phyloP scores from a whole-genome alignment of 441 rosid genomes.

The Sinapis alba region DNA sequence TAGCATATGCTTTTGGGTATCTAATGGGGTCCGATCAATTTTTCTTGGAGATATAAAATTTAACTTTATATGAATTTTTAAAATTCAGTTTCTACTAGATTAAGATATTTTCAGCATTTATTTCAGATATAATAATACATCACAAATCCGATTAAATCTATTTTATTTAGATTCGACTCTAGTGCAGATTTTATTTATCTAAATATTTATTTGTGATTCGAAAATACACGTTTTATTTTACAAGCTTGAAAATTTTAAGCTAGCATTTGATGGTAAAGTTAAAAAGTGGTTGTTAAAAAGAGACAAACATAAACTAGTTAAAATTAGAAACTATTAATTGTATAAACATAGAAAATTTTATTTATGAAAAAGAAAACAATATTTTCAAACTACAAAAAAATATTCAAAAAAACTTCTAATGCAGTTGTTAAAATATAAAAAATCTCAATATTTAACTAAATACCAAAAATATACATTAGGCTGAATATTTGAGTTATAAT shows the following conservation, averaged over 20 bases:
- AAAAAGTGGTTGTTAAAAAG: background rate
- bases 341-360: background rate
- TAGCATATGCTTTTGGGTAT: background rate
- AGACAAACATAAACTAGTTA: background rate
- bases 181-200: background rate
- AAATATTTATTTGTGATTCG: background rate
- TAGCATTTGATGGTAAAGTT: background rate
- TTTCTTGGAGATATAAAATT: background rate
- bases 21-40: background rate
- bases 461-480: background rate
- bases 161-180: background rate
- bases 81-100: background rate
- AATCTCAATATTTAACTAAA: background rate
- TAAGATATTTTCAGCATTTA: background rate
- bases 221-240: background rate
- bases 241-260: background rate
- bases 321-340: background rate
- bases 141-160: background rate
- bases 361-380: background rate
- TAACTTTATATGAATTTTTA: background rate
- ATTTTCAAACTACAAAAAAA: background rate
- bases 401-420: background rate
- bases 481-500: too few relatives aligned
- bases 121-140: background rate
- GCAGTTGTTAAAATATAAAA: background rate